A percentile compares a stretch with the other conserved stretches of the same genome.
Evolutionary conservation across 1,284 basidiomycete genomes (phyloP).

Genomic region (Malassezia brasiliensis): DNA sequence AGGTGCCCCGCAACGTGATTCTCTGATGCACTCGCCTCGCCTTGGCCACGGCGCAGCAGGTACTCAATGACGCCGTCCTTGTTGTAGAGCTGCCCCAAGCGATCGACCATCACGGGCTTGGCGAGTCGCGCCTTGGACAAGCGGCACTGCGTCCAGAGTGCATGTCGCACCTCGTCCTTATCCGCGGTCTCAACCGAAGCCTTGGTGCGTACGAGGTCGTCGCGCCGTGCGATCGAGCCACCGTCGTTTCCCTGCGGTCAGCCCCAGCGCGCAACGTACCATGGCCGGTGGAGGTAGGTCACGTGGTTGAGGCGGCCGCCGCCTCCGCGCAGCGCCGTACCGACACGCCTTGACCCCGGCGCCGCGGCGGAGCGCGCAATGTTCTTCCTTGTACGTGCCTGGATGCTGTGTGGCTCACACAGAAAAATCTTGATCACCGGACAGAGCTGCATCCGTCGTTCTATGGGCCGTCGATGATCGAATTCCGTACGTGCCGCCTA

Average conservation of each 20-base stretch:
- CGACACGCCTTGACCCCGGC: background rate
- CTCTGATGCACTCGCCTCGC: slow-evolving; percentile 7
- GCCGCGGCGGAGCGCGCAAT: slow-evolving; percentile 12
- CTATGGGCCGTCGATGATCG: slow-evolving; percentile 88
- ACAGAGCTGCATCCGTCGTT: slow-evolving; percentile 94
- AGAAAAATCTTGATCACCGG: slow-evolving; percentile 82
- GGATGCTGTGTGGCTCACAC: background rate
- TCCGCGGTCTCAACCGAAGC: slow-evolving; percentile 24
- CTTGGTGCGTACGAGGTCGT: slow-evolving; percentile 39
- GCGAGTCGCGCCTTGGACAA: slow-evolving; percentile 29
- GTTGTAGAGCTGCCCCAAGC: slow-evolving; percentile 41
- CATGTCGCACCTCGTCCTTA: slow-evolving; percentile 26
- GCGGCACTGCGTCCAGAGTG: slow-evolving; percentile 34
- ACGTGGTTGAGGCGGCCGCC: background rate
- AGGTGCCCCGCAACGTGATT: slow-evolving; percentile 27
- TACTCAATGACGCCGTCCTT: slow-evolving; percentile 40
- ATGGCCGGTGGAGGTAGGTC: slow-evolving; percentile 3
- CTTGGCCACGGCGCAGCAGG: slow-evolving; percentile 19
- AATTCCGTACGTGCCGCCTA: slow-evolving; percentile 55
- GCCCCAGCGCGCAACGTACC: slow-evolving; percentile 9
- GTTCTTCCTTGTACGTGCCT: slow-evolving; percentile 30
- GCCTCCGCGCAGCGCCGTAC: background rate
- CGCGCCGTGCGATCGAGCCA: slow-evolving; percentile 39
- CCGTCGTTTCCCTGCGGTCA: slow-evolving; percentile 43
- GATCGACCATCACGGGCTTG: slow-evolving; percentile 34